Conservation (phyloP, 345 rosid species). For the Aquilaria malaccensis region DNA sequence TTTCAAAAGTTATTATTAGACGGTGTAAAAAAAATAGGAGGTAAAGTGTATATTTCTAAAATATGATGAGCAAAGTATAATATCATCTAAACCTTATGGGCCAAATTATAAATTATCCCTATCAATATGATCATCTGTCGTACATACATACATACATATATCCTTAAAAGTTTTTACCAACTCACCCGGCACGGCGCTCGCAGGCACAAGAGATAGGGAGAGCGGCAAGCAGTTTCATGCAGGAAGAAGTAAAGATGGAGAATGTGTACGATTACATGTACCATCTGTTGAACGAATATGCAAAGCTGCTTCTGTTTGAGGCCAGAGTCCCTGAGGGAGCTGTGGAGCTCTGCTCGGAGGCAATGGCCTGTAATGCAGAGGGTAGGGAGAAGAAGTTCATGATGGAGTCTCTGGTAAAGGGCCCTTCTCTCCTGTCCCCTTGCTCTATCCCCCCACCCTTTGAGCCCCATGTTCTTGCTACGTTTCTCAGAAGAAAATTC, state of each 20-base stretch:
- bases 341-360: constrained; percentile 47
- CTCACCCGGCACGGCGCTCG: neutral
- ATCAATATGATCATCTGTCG: too few species aligned
- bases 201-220: constrained; percentile 63
- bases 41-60: too few species aligned
- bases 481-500: constrained; percentile 25
- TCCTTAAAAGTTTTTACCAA: neutral
- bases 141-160: too few species aligned
- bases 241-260: constrained; percentile 55
- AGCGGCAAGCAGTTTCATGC: constrained; percentile 49
- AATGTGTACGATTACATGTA: constrained; percentile 70
- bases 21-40: too few species aligned
- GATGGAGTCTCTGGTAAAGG: constrained; percentile 44
- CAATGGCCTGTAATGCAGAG: constrained; percentile 39
- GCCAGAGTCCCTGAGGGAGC: constrained; percentile 41
- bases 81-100: too few species aligned
- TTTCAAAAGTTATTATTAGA: too few species aligned
- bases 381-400: constrained; percentile 40
- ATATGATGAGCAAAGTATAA: too few species aligned
- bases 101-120: too few species aligned
- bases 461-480: constrained; percentile 23
- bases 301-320: constrained; percentile 47
- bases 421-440: constrained; percentile 36
- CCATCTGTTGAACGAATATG: constrained; percentile 62
- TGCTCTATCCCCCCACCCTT: constrained; percentile 59